Evolutionary conservation across 2,329 filamentous ascomycete genomes (phyloP).

Genomic region (Neurospora crassa): DNA sequence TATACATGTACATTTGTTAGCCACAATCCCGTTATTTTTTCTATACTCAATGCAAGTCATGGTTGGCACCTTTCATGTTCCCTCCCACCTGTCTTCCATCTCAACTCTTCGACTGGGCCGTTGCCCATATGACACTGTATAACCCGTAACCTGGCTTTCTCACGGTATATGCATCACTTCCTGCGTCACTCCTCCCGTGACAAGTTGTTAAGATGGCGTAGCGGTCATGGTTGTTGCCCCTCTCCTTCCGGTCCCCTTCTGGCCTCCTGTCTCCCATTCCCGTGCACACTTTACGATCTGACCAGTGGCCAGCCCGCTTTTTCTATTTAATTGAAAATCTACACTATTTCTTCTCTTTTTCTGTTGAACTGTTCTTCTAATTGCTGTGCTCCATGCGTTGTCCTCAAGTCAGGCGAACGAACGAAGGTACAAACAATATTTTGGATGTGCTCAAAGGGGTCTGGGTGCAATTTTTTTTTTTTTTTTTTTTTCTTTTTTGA

Average conservation of each 20-base stretch:
- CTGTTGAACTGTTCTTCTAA: background rate
- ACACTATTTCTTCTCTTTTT: background rate
- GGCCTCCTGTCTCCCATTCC: background rate
- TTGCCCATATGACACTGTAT: background rate
- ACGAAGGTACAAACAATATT: background rate
- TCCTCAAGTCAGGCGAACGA: background rate
- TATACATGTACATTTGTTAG: background rate
- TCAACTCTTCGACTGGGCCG: background rate
- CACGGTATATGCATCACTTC: background rate
- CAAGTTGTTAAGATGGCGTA: background rate
- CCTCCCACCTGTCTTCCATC: background rate
- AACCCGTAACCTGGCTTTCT: background rate
- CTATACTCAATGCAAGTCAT: background rate
- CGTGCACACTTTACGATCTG: background rate
- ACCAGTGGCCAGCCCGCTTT: no score
- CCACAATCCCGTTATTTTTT: background rate
- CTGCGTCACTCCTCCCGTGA: background rate
- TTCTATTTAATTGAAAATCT: background rate
- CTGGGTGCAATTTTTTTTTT: background rate
- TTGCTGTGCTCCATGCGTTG: background rate
- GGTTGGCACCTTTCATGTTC: background rate
- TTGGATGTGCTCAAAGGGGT: background rate
- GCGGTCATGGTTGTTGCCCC: background rate
- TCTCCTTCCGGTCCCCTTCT: background rate
- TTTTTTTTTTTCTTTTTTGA: no score